Base-by-base conservation (phyloP, 2,329 filamentous ascomycete genomes). In the Diaporthe batatas region DNA sequence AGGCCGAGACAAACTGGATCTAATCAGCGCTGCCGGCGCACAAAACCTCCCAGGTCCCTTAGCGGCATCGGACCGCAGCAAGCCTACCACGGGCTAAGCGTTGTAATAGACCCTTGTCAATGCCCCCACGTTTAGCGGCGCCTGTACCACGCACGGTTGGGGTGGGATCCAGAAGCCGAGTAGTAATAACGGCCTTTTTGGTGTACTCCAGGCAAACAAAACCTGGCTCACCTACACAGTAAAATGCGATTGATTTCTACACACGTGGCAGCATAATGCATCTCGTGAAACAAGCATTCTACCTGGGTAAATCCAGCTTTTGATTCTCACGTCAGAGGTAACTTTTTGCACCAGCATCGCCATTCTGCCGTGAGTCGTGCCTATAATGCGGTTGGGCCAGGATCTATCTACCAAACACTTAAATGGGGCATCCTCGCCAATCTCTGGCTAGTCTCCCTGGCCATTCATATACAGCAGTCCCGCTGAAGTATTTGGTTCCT, bases 31-130 rank as follows among this genome's bases (percentile, higher is more conserved):
- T 32, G 59, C 44, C 29, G 44, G 59, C 65, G 62, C 72, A 70
- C 23, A 72, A 62, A 54, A 68, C 57, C 59, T 57, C 62, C 55
- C 39, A 51, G 42, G 29, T 42, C 18, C 18, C 53, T 39, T 58
- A 74, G 70, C 73, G 73, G 73, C 73, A 74, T 74, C 73, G 73
- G 73, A 58, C 53, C 65, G 34, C 64, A 29, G 25, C 23, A 51
- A 36, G 62, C 62, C 62, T 65, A 36, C 59, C 59, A 64, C 8
- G n/a, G 34, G 8, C 12, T 42, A 64, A 64, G 59, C 44, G 51
- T 51, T 51, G 25, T 39, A 53, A 68, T 42, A 16, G 25, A 53
- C 53, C 44, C 55, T 54, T 42, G 51, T 49, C 42, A 18, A n/a
- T 25, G 42, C 72, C 72, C 72, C 72, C 72, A 64, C 69, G 54